phyloP scores from a whole-genome alignment of 495 filamentous ascomycete genomes.

The Amphirosellinia nigrospora region DNA sequence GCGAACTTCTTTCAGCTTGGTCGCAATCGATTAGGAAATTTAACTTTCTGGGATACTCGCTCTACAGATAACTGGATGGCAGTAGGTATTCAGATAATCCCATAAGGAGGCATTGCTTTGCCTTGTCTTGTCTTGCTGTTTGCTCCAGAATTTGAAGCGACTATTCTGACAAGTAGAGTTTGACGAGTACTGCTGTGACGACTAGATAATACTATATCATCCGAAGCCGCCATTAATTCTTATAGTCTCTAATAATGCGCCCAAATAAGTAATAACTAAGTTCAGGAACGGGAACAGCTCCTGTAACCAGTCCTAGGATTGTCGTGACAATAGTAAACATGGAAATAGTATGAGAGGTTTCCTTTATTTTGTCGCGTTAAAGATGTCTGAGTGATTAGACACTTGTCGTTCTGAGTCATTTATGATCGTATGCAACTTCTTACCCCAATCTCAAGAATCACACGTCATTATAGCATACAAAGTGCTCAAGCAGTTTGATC shows the following conservation, averaged over 20 bases:
- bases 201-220: not conserved
- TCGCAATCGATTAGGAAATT: not conserved
- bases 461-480: not conserved
- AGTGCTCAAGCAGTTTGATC: not conserved
- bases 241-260: not conserved
- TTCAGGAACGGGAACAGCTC: not conserved
- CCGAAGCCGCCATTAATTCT: not conserved
- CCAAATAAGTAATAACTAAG: not conserved
- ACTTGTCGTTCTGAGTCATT: constrained; percentile 3
- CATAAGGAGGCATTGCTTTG: not conserved
- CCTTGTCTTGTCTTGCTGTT: not conserved
- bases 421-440: not conserved
- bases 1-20: not conserved
- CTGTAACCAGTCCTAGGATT: not conserved
- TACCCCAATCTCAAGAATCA: not conserved
- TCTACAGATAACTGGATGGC: not conserved
- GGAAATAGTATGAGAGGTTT: not conserved
- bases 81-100: not conserved
- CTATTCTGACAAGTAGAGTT: not conserved
- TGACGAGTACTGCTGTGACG: not conserved
- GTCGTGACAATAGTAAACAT: not conserved
- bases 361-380: not conserved
- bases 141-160: not conserved
- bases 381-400: not conserved
- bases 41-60: no score